Base-by-base conservation (phyloP, 2,329 filamentous ascomycete species). In the Fusarium phyllophilum region DNA sequence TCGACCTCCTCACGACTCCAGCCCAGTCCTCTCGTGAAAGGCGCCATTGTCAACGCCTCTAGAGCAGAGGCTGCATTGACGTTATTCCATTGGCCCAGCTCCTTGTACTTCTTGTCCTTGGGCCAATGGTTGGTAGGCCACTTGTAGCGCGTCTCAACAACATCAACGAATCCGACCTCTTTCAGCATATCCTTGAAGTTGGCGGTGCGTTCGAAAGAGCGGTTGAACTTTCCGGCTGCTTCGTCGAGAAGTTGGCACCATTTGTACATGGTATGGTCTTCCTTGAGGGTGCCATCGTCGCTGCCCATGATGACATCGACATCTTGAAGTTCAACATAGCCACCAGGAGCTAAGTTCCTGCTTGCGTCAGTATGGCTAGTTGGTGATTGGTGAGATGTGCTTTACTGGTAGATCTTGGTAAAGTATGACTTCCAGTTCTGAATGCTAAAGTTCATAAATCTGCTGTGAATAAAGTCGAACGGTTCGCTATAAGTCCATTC, bases 91-190 rank as follows among this genome's bases (percentile, higher is more conserved):
- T 61, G 49, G 39, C 87, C 87, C 5, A 88, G 77, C 52, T 88
- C 84, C 75, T 89, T 90, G 49, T 85, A 81, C 38, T 84, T 84
- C 22, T 80, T 81, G 18, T 87, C 84, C 61, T 83, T 86, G 1
- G 86, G 84, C 87, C 87, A 89, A 10, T 82, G 79, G 68, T 85
- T 86, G 52, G 83, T 81, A 1, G 87, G 87, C 78, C 87, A 84
- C 75, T 85, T 86, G 74, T 82, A 86, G 12, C 85, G 77, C 6
- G 82, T 79, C 73, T 88, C 84, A 1, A 79, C 76, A 0, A 90
- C 82, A 67, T 89, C 82, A 48, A 82, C 79, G 67, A 90, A 90
- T 1, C 89, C 89, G 0, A 84, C 85, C 22, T 86, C 84, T 17
- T 78, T 75, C 58, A 90, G 79, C 45, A 83, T 80, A 11, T 74